Conservation (phyloP, 306 rosid species). For the Calophaca sinica region DNA sequence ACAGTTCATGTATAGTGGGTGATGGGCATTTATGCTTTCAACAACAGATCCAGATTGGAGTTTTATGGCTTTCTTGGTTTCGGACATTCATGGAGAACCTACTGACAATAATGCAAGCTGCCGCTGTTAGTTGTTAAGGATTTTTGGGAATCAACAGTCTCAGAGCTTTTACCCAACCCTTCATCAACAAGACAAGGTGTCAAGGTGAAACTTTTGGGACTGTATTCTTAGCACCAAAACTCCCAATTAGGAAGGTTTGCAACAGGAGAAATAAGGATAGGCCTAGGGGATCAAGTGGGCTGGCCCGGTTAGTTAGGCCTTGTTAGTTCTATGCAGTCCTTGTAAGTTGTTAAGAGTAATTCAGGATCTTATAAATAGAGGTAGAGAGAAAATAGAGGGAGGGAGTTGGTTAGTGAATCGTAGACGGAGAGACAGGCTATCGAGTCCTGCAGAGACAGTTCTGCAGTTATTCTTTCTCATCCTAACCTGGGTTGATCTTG, state of each 20-base stretch:
- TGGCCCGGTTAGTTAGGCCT: not conserved
- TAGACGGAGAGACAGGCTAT: not conserved
- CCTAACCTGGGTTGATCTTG: not conserved
- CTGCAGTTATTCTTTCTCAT: not conserved
- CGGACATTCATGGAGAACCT: not conserved
- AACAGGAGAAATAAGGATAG: not conserved
- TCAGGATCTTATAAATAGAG: too few relatives aligned
- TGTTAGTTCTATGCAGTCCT: not conserved
- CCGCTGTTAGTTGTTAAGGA: not conserved
- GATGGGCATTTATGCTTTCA: not conserved
- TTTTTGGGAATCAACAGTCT: not conserved
- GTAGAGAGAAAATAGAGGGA: not conserved
- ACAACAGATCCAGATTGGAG: not conserved
- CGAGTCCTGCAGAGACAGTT: not conserved
- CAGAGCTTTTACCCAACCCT: not conserved
- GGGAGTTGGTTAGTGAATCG: not conserved
- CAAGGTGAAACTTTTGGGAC: not conserved
- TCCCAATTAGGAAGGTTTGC: not conserved
- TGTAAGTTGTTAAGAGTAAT: too few relatives aligned
- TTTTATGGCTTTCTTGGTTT: not conserved
- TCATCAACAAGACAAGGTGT: not conserved
- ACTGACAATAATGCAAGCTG: not conserved
- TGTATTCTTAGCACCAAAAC: too few relatives aligned
- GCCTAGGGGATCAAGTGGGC: not conserved
- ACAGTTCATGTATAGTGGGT: not conserved